Percentiles rank a stretch among this genome's conserved stretches.
Conservation (phyloP, 1,139 yeast species). For the Candida tropicalis region DNA sequence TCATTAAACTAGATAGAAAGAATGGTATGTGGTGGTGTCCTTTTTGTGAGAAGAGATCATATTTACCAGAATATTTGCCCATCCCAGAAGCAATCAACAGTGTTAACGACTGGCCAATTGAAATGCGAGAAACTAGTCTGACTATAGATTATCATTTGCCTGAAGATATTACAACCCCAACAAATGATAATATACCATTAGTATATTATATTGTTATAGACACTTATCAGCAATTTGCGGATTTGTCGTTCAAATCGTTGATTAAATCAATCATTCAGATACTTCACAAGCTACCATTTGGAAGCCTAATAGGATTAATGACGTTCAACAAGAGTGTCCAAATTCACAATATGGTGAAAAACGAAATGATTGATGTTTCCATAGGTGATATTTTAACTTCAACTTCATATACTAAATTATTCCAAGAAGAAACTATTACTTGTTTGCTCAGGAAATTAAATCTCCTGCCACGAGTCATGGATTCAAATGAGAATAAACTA, state of each 20-base stretch:
- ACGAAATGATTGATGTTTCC: constrained; percentile 1
- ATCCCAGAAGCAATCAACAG: constrained; percentile 21
- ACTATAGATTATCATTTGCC: constrained; percentile 34
- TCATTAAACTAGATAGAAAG: constrained; percentile 30
- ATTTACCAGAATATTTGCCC: constrained; percentile 23
- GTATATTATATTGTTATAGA: constrained; percentile 33
- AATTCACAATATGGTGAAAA: constrained; percentile 22
- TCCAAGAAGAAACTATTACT: background rate
- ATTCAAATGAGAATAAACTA: background rate
- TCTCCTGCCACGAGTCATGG: background rate
- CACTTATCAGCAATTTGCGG: constrained; percentile 30
- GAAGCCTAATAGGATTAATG: constrained; percentile 27
- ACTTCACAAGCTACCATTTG: constrained; percentile 24
- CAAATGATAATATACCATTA: constrained; percentile 12
- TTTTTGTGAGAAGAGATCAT: constrained; percentile 31
- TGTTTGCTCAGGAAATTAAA: background rate
- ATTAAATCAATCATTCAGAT: constrained; percentile 18
- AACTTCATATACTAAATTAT: constrained; percentile 7
- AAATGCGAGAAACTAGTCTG: constrained; percentile 25
- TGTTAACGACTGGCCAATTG: constrained; percentile 29
- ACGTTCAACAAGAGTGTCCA: constrained; percentile 33
- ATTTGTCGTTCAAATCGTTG: constrained; percentile 23
- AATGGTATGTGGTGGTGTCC: constrained; percentile 48
- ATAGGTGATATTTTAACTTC: constrained; percentile 6
- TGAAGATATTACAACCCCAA: constrained; percentile 20